Evolutionary conservation across 2,329 filamentous ascomycete genomes (phyloP).

Genomic region (Amauroascus verrucosus): DNA sequence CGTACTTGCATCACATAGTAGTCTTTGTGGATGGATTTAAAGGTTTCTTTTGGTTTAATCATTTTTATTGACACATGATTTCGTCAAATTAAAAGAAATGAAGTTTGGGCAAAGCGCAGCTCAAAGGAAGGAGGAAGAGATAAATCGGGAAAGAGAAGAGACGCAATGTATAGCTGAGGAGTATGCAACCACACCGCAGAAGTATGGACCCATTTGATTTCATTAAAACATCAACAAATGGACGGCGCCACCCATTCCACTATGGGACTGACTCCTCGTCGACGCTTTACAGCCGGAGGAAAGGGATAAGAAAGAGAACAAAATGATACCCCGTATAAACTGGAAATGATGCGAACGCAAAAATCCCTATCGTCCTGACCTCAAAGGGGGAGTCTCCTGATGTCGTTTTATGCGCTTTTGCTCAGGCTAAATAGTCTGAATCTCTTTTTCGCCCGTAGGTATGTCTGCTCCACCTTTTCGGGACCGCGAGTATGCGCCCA

Average conservation of each 20-base stretch:
- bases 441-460: background rate
- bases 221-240: conserved; percentile 7
- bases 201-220: conserved; percentile 6
- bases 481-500: background rate
- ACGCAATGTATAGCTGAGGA: background rate
- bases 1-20: background rate
- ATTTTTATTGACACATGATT: conserved; percentile 6
- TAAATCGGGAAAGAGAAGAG: background rate
- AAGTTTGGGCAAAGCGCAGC: background rate
- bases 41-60: background rate
- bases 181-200: background rate
- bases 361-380: conserved; percentile 2
- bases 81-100: conserved; percentile 4
- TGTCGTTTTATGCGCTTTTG: background rate
- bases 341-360: conserved; percentile 5
- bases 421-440: conserved; percentile 1
- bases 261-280: conserved; percentile 7
- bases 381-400: background rate
- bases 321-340: conserved; percentile 7
- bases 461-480: background rate
- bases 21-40: background rate
- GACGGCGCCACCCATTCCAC: conserved; percentile 2
- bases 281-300: background rate
- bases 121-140: background rate
- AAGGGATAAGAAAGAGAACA: conserved; percentile 4